Conservation (phyloP, 495 filamentous ascomycete genomes). For the Trichoderma reesei region DNA sequence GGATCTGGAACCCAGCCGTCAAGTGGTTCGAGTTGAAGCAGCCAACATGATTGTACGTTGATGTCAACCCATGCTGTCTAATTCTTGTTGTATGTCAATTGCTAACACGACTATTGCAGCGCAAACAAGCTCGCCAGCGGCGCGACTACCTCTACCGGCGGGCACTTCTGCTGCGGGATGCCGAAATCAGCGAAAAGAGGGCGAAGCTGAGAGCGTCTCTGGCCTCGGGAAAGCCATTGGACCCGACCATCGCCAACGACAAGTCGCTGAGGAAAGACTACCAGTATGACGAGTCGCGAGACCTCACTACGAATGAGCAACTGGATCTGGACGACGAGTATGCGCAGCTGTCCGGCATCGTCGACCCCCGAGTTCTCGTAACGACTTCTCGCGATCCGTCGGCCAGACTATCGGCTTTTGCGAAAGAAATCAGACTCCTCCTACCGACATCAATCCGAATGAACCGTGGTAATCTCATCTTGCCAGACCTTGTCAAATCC, state of each 20-base stretch:
- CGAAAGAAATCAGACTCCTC: conserved; percentile 90
- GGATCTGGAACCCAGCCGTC: background rate
- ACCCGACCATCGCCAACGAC: conserved; percentile 82
- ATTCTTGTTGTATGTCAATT: background rate
- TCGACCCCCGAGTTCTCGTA: conserved; percentile 76
- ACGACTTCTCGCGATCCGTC: conserved; percentile 86
- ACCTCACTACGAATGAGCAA: conserved; percentile 49
- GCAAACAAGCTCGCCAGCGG: conserved; percentile 72
- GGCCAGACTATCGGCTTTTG: conserved; percentile 72
- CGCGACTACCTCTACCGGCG: conserved; percentile 89
- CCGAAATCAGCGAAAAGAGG: conserved; percentile 84
- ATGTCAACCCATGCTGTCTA: background rate
- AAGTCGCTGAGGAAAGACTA: conserved; percentile 76
- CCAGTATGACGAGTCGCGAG: conserved; percentile 80
- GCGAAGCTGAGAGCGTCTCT: conserved; percentile 77
- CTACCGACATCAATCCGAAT: conserved; percentile 84
- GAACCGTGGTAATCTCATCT: conserved; percentile 82
- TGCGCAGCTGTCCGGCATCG: conserved; percentile 68
- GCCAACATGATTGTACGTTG: conserved; percentile 27
- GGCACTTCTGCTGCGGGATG: conserved; percentile 63
- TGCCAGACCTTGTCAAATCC: conserved; percentile 73
- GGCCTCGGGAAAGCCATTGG: conserved; percentile 70
- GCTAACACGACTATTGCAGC: conserved; percentile 26
- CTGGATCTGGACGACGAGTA: conserved; percentile 95
- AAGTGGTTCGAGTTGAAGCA: background rate